Evolutionary conservation across 2,329 filamentous ascomycete genomes (phyloP).

Genomic region (Akanthomyces dipterigenus): DNA sequence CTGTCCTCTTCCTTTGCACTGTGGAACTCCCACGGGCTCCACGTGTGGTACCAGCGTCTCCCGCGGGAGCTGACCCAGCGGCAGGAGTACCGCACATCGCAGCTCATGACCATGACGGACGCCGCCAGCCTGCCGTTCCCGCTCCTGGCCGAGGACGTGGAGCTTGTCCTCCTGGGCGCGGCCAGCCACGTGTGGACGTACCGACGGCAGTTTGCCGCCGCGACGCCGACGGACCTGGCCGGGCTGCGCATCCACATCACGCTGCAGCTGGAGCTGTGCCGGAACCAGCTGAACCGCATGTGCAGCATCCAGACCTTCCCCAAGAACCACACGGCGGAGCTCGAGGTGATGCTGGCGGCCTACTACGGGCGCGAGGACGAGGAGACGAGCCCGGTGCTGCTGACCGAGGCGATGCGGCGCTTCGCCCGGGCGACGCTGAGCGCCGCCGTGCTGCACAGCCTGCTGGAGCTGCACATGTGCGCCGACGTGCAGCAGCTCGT

Average conservation of each 20-base stretch:
- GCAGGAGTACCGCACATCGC: slow-evolving; percentile 23
- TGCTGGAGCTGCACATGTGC: slow-evolving; percentile 7
- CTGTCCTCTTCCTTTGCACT: slow-evolving; percentile 27
- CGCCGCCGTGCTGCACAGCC: not conserved
- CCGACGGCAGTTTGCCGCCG: slow-evolving; percentile 16
- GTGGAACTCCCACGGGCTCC: slow-evolving; percentile 32
- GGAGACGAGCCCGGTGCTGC: slow-evolving; percentile 2
- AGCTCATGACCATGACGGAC: slow-evolving; percentile 23
- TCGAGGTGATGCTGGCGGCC: not conserved
- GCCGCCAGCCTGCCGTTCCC: slow-evolving; percentile 20
- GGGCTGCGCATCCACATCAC: slow-evolving; percentile 13
- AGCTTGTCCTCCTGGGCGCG: slow-evolving; percentile 25
- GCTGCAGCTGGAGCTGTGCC: slow-evolving; percentile 22
- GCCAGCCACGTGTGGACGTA: slow-evolving; percentile 25
- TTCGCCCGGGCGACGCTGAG: not conserved
- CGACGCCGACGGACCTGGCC: slow-evolving; percentile 13
- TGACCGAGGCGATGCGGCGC: slow-evolving; percentile 8
- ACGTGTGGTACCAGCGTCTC: slow-evolving; percentile 29
- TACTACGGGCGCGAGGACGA: slow-evolving; percentile 11
- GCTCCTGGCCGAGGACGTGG: slow-evolving; percentile 28
- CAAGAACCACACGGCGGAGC: not conserved
- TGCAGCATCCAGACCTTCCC: not conserved
- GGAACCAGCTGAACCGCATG: slow-evolving; percentile 18
- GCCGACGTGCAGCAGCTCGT: slow-evolving; percentile 8
- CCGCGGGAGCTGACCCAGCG: slow-evolving; percentile 26